A percentile compares a stretch with the other conserved stretches of the same genome.
phyloP scores from a whole-genome alignment of 805 yeast species.

The Saccharomycopsis lassenensis region DNA sequence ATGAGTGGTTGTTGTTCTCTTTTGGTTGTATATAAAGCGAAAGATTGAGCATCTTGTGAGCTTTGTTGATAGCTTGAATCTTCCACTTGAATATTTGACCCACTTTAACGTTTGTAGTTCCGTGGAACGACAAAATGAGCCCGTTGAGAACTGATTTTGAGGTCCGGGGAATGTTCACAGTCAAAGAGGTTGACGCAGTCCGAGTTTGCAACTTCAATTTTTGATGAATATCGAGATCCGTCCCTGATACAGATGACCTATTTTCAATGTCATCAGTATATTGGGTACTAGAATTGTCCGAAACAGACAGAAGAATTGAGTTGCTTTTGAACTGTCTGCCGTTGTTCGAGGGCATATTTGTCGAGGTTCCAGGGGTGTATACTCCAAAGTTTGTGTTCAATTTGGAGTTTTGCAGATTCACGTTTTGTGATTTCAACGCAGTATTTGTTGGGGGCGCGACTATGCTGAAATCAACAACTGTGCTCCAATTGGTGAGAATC shows the following conservation, averaged over 20 bases:
- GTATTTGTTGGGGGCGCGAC: constrained; percentile 33
- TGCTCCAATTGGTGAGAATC: constrained; percentile 31
- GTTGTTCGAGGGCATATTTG: not conserved
- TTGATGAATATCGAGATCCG: constrained; percentile 13
- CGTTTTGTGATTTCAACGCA: constrained; percentile 25
- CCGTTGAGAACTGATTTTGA: constrained; percentile 22
- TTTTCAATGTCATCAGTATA: no score
- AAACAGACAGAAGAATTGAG: constrained; percentile 2
- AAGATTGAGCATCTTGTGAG: constrained; percentile 39
- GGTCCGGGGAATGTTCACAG: constrained; percentile 18
- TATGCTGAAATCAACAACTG: constrained; percentile 30
- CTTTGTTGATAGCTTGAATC: constrained; percentile 53
- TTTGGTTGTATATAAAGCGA: constrained; percentile 35
- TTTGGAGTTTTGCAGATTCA: not conserved
- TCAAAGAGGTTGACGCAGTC: constrained; percentile 17
- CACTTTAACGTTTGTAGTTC: constrained; percentile 46
- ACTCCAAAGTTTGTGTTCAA: not conserved
- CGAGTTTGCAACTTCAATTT: constrained; percentile 14
- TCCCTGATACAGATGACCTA: no score
- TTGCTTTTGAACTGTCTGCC: not conserved
- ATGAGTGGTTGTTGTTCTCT: constrained; percentile 19
- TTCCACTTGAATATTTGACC: constrained; percentile 56
- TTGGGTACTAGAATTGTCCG: no score
- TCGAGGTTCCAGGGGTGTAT: constrained; percentile 1
- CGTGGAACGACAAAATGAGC: constrained; percentile 45